phyloP scores from a whole-genome alignment of 768 basidiomycete species.

The Gautieria morchelliformis region DNA sequence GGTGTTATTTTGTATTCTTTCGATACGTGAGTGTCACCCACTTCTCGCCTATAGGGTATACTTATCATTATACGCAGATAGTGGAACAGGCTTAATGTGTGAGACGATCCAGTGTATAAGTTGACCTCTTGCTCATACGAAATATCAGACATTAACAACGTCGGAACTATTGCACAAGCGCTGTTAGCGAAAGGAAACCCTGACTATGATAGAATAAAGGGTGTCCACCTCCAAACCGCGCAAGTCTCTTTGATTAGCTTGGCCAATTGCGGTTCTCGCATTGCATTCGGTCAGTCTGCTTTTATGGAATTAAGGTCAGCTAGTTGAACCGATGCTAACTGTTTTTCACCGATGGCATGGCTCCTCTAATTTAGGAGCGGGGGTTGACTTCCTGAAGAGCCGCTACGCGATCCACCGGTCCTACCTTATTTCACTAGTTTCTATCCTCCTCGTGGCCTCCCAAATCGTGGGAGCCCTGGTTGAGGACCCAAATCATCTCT shows the following conservation, averaged over 20 bases:
- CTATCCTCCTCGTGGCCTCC: constrained; percentile 58
- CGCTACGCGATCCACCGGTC: constrained; percentile 53
- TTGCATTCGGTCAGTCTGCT: constrained; percentile 52
- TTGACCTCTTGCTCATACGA: neutral
- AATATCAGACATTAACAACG: constrained; percentile 80
- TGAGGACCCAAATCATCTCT: constrained; percentile 52
- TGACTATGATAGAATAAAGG: constrained; percentile 53
- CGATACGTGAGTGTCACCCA: constrained; percentile 36
- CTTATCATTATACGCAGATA: constrained; percentile 30
- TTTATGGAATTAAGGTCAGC: constrained; percentile 39
- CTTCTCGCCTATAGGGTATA: neutral
- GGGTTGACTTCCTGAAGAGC: constrained; percentile 55
- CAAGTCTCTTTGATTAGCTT: constrained; percentile 81
- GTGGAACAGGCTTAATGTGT: constrained; percentile 75
- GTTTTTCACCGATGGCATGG: neutral
- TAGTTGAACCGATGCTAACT: constrained; percentile 29
- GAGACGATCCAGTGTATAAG: neutral
- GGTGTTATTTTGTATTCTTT: constrained; percentile 45
- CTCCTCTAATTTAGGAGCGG: constrained; percentile 36
- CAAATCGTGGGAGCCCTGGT: constrained; percentile 52
- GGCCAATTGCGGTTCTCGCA: constrained; percentile 72
- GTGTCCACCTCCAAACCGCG: constrained; percentile 66
- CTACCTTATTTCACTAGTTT: constrained; percentile 55
- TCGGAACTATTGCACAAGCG: constrained; percentile 67
- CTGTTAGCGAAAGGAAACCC: constrained; percentile 51